A percentile compares a stretch with the other conserved stretches of the same genome.
phyloP scores from a whole-genome alignment of 2,329 filamentous ascomycete species.

The Cladophialophora immunda region DNA sequence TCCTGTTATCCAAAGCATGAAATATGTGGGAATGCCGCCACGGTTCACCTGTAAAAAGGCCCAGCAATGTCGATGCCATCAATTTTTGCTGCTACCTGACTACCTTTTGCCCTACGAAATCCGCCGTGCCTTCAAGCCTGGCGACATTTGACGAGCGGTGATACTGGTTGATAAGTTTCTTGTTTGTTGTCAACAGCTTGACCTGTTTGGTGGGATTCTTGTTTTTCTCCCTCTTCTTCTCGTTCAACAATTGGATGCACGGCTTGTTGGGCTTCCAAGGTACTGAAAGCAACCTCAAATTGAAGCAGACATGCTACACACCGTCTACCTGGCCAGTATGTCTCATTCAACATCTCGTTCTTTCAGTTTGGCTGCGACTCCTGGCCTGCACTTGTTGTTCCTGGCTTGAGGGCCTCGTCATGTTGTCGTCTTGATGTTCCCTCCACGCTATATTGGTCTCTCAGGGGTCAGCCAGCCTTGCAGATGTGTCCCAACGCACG shows the following conservation, averaged over 20 bases:
- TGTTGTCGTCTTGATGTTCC: constrained; percentile 15
- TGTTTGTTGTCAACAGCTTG: constrained; percentile 21
- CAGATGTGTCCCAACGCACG: neutral
- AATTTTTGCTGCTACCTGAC: constrained; percentile 31
- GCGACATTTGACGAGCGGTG: constrained; percentile 25
- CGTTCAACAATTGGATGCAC: constrained; percentile 33
- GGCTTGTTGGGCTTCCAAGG: constrained; percentile 30
- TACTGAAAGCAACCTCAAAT: constrained; percentile 12
- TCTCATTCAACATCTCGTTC: constrained; percentile 24
- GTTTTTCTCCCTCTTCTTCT: constrained; percentile 14
- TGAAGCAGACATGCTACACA: constrained; percentile 40
- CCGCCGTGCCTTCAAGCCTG: constrained; percentile 23
- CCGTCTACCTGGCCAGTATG: constrained; percentile 42
- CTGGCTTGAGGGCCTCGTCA: constrained; percentile 17
- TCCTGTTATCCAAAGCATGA: constrained; percentile 28
- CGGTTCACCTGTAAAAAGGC: constrained; percentile 33
- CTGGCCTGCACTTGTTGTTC: constrained; percentile 12
- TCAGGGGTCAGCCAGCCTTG: constrained; percentile 32
- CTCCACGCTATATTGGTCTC: constrained; percentile 11
- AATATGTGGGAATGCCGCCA: constrained; percentile 32
- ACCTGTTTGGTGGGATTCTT: constrained; percentile 16
- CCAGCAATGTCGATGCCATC: constrained; percentile 33
- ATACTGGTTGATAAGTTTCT: constrained; percentile 25
- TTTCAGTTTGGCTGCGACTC: constrained; percentile 26
- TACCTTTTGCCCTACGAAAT: constrained; percentile 25